Evolutionary conservation across 1,284 basidiomycete species (phyloP).

Genomic region (Psilocybe mexicana): DNA sequence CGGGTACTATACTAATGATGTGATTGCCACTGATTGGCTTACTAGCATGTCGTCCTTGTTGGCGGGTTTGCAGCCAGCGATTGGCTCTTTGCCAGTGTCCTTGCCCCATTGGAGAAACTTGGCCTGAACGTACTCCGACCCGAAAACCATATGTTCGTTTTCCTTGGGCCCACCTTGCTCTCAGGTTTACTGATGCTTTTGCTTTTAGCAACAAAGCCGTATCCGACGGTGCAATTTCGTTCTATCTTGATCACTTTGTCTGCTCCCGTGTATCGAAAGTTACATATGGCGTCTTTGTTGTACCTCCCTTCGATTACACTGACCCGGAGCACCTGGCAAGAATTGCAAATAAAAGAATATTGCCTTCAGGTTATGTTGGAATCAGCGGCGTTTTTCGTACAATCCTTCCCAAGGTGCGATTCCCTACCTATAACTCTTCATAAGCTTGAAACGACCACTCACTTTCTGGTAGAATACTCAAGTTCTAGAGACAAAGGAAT

Average conservation of each 20-base stretch:
- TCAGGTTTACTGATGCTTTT: not conserved
- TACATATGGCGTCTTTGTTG: slow-evolving; percentile 43
- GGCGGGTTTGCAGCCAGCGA: slow-evolving; percentile 50
- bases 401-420: not conserved
- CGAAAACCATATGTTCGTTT: slow-evolving; percentile 39
- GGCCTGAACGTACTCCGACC: slow-evolving; percentile 38
- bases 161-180: not conserved
- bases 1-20: no score
- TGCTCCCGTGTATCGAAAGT: slow-evolving; percentile 43
- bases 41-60: slow-evolving; percentile 22
- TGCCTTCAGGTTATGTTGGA: not conserved
- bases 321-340: not conserved
- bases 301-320: not conserved
- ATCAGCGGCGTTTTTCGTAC: not conserved
- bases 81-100: slow-evolving; percentile 41
- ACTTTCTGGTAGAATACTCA: slow-evolving; percentile 26
- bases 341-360: not conserved
- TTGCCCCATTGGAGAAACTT: slow-evolving; percentile 25
- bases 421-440: not conserved
- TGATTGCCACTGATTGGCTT: not conserved
- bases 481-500: slow-evolving; percentile 33
- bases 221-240: slow-evolving; percentile 54
- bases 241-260: slow-evolving; percentile 50
- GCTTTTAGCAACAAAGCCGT: slow-evolving; percentile 49
- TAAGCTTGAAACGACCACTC: no score